phyloP scores from a whole-genome alignment of 2,329 filamentous ascomycete genomes.

The Bipolaris oryzae region DNA sequence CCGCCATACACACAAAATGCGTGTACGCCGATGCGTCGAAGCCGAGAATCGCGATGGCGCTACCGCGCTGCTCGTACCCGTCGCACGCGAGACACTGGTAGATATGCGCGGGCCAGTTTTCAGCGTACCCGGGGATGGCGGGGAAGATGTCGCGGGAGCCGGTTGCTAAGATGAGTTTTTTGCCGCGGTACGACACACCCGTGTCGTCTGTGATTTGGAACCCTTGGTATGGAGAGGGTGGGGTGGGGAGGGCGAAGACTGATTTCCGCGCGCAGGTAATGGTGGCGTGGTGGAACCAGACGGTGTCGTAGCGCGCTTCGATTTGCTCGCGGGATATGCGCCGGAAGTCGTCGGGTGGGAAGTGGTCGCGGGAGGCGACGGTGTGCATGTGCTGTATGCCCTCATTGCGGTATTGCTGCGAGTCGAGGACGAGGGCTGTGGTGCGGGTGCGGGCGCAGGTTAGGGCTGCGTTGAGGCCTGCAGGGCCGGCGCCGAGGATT shows the following conservation, averaged over 20 bases:
- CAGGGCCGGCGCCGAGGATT: conserved; percentile 53
- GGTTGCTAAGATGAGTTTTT: conserved; percentile 62
- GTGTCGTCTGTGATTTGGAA: conserved; percentile 52
- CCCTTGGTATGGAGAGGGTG: conserved; percentile 32
- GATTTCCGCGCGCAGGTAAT: conserved; percentile 29
- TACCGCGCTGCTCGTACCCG: conserved; percentile 63
- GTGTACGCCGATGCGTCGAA: conserved; percentile 28
- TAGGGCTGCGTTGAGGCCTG: conserved; percentile 52
- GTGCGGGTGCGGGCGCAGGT: conserved; percentile 49
- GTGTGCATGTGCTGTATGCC: conserved; percentile 54
- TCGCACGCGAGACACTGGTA: conserved; percentile 67
- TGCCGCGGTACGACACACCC: conserved; percentile 55
- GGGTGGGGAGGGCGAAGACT: conserved; percentile 19
- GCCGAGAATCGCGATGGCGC: conserved; percentile 35
- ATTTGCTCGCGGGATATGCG: conserved; percentile 45
- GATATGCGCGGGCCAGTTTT: conserved; percentile 57
- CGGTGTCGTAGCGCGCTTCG: conserved; percentile 44
- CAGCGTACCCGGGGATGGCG: conserved; percentile 59
- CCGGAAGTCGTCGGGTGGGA: conserved; percentile 35
- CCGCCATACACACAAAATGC: conserved; percentile 36
- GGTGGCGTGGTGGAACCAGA: conserved; percentile 39
- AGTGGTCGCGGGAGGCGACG: conserved; percentile 38
- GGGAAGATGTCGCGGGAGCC: conserved; percentile 61
- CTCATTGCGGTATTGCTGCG: conserved; percentile 52
- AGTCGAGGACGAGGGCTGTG: conserved; percentile 54